These are phyloP conservation scores for Magnusiomyces magnusii DNA, from an alignment of 1,139 yeast species.

Conservation along the genomic window DNA sequence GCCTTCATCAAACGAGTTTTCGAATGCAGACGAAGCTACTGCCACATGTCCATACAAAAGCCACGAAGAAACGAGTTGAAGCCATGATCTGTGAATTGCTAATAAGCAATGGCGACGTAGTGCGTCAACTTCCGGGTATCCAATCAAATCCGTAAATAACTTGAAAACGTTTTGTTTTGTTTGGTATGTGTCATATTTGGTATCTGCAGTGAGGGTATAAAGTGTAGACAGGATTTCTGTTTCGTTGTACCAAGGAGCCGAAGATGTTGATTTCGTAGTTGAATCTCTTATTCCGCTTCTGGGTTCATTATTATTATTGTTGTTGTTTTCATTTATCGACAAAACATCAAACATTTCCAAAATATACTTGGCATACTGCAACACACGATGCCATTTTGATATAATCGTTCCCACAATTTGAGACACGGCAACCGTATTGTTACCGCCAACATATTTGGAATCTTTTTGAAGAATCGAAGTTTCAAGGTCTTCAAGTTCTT, in stretches of 20 bases:
- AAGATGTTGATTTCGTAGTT: constrained; percentile 17
- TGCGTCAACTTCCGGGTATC: constrained; percentile 21
- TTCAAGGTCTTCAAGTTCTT: constrained; percentile 20
- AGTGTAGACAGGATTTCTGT: not conserved
- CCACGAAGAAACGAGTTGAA: constrained; percentile 24
- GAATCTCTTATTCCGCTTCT: not conserved
- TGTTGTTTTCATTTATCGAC: not conserved
- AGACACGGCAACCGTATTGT: constrained; percentile 21
- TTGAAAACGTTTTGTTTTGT: constrained; percentile 7
- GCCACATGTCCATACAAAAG: constrained; percentile 23
- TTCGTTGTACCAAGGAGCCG: constrained; percentile 13
- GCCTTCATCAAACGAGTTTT: constrained; percentile 16
- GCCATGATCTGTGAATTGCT: constrained; percentile 25
- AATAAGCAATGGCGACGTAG: constrained; percentile 19
- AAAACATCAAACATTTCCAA: constrained; percentile 14
- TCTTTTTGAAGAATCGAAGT: constrained; percentile 18
- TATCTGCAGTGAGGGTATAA: not conserved
- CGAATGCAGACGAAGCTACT: not conserved
- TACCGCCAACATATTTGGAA: constrained; percentile 24
- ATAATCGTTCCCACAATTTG: constrained; percentile 20
- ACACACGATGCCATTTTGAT: constrained; percentile 21
- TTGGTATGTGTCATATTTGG: not conserved
- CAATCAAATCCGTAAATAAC: constrained; percentile 16
- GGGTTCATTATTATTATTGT: constrained; percentile 9
- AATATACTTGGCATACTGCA: constrained; percentile 19